A percentile compares a stretch with the other conserved stretches of the same genome.
These are phyloP conservation scores for Chaetomium cochliodes DNA, from an alignment of 495 filamentous ascomycete species.

Conservation along the genomic window DNA sequence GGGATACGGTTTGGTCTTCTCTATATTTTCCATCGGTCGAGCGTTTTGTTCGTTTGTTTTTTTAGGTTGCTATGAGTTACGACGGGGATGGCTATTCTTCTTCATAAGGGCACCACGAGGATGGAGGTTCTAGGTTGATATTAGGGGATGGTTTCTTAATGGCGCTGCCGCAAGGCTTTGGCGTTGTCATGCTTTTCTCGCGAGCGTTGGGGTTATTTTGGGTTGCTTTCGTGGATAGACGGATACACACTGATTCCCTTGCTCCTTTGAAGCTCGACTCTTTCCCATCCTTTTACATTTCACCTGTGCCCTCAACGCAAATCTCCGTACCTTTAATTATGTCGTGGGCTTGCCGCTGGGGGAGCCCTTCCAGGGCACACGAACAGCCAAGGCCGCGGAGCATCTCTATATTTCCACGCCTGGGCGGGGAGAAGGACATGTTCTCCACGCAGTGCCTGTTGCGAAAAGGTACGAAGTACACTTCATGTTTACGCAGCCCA, in stretches of 20 bases:
- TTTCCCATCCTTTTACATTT: neutral
- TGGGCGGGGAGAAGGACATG: no score
- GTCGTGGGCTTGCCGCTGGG: constrained; percentile 49
- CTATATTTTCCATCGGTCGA: neutral
- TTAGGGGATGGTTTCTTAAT: neutral
- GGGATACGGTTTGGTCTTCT: neutral
- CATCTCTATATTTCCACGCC: no score
- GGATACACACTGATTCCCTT: constrained; percentile 33
- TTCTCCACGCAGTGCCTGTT: constrained; percentile 50
- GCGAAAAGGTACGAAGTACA: constrained; percentile 39
- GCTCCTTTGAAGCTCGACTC: neutral
- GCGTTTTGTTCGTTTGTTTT: neutral
- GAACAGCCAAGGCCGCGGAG: no score
- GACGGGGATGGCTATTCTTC: neutral
- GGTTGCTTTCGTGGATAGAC: neutral
- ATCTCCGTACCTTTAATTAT: constrained; percentile 36
- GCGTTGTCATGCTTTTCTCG: neutral
- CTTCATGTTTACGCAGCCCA: no score
- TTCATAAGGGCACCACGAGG: neutral
- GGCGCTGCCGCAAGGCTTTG: neutral
- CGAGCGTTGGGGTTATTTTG: neutral
- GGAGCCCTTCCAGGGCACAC: constrained; percentile 30
- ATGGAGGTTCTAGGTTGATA: neutral
- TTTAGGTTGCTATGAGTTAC: constrained; percentile 7
- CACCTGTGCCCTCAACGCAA: no score